Base-by-base conservation (phyloP, 192 early-diverging fungal genomes). In the Rhizoclosmatium sp. region DNA sequence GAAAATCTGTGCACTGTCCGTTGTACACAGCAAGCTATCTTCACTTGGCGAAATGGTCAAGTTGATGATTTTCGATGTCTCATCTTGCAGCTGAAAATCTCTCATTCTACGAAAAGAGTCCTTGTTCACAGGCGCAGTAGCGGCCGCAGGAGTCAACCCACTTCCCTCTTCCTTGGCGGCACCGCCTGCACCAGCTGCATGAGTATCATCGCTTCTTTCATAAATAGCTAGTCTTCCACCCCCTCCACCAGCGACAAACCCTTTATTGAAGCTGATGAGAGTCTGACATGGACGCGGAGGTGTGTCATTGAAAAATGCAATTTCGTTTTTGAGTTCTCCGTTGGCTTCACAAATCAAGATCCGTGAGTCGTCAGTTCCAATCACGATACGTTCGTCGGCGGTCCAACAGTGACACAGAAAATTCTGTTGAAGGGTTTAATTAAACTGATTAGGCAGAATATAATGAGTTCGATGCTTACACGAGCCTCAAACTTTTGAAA, bases 371-470 rank as follows among this genome's bases (percentile, higher is more conserved):
- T 88, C 85, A 3, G 86, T 88, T 4, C 87, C 88, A 46, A 80
- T 78, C 16, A 85, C 73, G 56, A 90, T 81, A 3, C 84, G 80
- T 23, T 88, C 86, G 39, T 88, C 87, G 16, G 67, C 59, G 41
- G 82, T 80, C 89, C 89, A 90, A 70, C 80, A 82, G 65, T 90
- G 89, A 44, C 82, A 81, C 10, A 82, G 41, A 60, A 86, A 85
- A 71, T 88, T 89, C 85, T 88, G 41, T 7, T 14, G 14, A 71
- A 78, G 31, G 31, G 31, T 31, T 31, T 31, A 31, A 39, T 70
- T 14, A 14, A 21, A 58, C 21, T 58, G n/a, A 14, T 58, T 0
- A 58, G n/a, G 42, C 54, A n/a, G 14, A 14, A 41, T 31, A 23
- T 82, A 45, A 9, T 10, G 68, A 23, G 47, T 19, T 31, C 14